Percentiles rank a stretch among this genome's conserved stretches.
Evolutionary conservation across 1,284 basidiomycete genomes (phyloP).

Genomic region (Ceratobasidium sp.): DNA sequence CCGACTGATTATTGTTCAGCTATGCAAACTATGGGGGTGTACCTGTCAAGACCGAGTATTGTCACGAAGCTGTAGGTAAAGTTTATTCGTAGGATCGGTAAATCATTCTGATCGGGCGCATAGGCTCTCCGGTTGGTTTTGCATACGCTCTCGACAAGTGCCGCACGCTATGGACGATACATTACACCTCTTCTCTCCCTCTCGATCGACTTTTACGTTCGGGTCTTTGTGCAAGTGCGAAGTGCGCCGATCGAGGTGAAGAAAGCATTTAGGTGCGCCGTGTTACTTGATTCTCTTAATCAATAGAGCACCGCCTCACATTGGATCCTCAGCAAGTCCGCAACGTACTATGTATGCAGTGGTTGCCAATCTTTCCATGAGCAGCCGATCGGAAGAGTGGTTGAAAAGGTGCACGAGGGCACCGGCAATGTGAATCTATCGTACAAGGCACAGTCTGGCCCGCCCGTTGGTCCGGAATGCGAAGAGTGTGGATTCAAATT

Average conservation of each 20-base stretch:
- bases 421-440: conserved; percentile 62
- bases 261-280: conserved; percentile 64
- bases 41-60: conserved; percentile 89
- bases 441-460: conserved; percentile 79
- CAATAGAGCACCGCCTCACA: background rate
- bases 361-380: conserved; percentile 81
- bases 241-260: conserved; percentile 88
- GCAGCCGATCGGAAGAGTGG: conserved; percentile 77
- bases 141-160: conserved; percentile 83
- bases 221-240: conserved; percentile 86
- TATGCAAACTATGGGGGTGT: conserved; percentile 97
- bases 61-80: conserved; percentile 82
- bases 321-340: conserved; percentile 69
- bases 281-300: conserved; percentile 28
- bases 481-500: conserved; percentile 80
- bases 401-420: conserved; percentile 64
- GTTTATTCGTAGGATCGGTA: background rate
- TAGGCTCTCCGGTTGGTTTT: conserved; percentile 90
- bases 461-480: conserved; percentile 70
- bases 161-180: conserved; percentile 89
- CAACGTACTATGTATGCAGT: conserved; percentile 81
- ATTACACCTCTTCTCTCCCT: conserved; percentile 92
- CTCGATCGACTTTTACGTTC: conserved; percentile 97
- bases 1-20: conserved; percentile 54
- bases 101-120: background rate